Conservation (phyloP, 2,329 filamentous ascomycete genomes). For the Simplicillium sp. region DNA sequence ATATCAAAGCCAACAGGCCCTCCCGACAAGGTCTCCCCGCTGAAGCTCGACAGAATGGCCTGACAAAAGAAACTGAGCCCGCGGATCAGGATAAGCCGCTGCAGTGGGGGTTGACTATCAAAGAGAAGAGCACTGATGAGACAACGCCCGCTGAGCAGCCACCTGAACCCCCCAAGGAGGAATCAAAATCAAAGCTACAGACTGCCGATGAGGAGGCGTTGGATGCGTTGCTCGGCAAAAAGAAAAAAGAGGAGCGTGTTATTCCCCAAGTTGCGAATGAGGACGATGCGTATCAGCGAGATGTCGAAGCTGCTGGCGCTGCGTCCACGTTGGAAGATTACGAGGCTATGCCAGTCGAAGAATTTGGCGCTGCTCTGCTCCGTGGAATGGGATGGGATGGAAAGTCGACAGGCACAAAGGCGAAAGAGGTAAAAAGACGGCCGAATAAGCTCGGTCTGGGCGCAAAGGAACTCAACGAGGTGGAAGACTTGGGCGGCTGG, state of each 20-base stretch:
- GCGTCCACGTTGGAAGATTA: conserved; percentile 75
- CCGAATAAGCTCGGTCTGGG: conserved; percentile 81
- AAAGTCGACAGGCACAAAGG: conserved; percentile 40
- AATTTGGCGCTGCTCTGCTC: conserved; percentile 84
- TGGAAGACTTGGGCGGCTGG: conserved; percentile 71
- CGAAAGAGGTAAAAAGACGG: conserved; percentile 59
- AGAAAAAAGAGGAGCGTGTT: conserved; percentile 34
- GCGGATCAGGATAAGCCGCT: conserved; percentile 43
- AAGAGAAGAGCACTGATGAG: conserved; percentile 43
- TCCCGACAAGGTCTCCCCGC: conserved; percentile 51
- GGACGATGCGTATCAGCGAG: conserved; percentile 58
- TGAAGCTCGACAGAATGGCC: conserved; percentile 31
- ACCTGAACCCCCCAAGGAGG: conserved; percentile 6
- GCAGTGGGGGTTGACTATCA: conserved; percentile 42
- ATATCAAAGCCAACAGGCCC: conserved; percentile 34
- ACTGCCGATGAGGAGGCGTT: conserved; percentile 47
- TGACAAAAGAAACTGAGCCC: conserved; percentile 21
- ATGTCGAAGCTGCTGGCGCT: conserved; percentile 64
- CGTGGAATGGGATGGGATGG: conserved; percentile 94
- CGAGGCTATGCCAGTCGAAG: conserved; percentile 80
- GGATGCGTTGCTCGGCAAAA: conserved; percentile 55
- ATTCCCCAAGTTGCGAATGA: conserved; percentile 41
- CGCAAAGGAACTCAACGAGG: conserved; percentile 67
- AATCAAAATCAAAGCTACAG: conserved; percentile 2
- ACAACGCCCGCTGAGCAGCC: conserved; percentile 23